A percentile compares a stretch with the other conserved stretches of the same genome.
phyloP scores from a whole-genome alignment of 371 early-diverging fungal genomes.

The Mortierella sp. region DNA sequence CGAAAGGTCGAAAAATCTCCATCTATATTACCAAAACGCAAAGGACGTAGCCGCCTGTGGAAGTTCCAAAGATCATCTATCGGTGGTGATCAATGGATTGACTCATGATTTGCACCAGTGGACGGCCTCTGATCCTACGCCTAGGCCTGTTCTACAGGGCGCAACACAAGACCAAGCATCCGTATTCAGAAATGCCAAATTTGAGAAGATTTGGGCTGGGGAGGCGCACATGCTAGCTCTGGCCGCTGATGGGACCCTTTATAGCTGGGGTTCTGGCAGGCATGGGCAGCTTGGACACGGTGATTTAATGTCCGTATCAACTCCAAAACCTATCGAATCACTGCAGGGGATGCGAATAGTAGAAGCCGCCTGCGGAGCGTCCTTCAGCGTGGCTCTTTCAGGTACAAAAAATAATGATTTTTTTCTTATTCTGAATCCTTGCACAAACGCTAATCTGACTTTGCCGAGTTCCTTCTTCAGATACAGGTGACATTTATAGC shows the following conservation, averaged over 20 bases:
- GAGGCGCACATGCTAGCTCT: slow-evolving; percentile 49
- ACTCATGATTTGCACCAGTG: slow-evolving; percentile 20
- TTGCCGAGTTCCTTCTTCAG: slow-evolving; percentile 7
- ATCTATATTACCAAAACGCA: slow-evolving; percentile 1
- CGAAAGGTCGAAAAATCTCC: background rate
- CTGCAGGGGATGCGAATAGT: slow-evolving; percentile 40
- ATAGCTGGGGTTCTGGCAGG: slow-evolving; percentile 54
- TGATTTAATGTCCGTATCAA: slow-evolving; percentile 4
- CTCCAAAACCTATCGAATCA: slow-evolving; percentile 41
- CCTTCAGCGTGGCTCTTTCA: slow-evolving; percentile 45
- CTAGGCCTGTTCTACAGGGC: background rate
- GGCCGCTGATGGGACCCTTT: slow-evolving; percentile 24
- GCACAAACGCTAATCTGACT: background rate
- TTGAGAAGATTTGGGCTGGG: slow-evolving; percentile 42
- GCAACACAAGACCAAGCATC: background rate
- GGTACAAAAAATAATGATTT: slow-evolving; percentile 15
- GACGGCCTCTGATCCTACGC: slow-evolving; percentile 20
- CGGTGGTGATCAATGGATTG: slow-evolving; percentile 20
- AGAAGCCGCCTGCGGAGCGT: slow-evolving; percentile 44
- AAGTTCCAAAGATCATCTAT: slow-evolving; percentile 21
- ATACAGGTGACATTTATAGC: slow-evolving; percentile 41
- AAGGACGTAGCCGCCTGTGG: slow-evolving; percentile 41
- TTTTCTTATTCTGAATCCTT: background rate
- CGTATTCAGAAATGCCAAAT: background rate
- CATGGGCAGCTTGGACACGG: slow-evolving; percentile 57